Evolutionary conservation across 805 yeast species (phyloP), one percentile per base, ranked within the genome.

Genomic region (Lipomyces chichibuensis): DNA sequence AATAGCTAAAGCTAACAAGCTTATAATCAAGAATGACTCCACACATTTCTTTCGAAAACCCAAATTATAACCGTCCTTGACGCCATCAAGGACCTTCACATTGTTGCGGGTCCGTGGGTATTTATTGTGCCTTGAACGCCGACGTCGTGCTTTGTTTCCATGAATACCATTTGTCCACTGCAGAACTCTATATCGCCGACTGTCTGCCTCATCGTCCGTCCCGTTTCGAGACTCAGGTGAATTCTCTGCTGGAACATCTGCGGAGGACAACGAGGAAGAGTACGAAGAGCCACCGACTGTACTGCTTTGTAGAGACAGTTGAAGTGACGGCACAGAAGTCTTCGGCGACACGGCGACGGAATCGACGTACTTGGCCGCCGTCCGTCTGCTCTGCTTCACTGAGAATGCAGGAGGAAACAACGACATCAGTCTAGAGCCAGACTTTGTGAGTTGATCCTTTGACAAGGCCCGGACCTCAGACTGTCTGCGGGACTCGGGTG

Each of bases 51-150:
- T 68, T 25, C 69, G 54, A 37, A 71, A 60, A 2, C 74, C 68
- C 35, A 67, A 69, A 32, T 71, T 65, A 37, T 64, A 65, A 9
- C 75, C 74, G 39, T 72, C 73, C 39, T 72, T 64, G 27, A 72
- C 37, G 5, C 71, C 71, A 29, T 69, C 71, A 11, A 66, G 59
- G 14, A 69, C 59, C 33, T 57, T 63, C 23, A 64, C n/a, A 13
- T 55, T 37, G 23, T 23, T 60, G 43, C 49, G 37, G 17, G 43
- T 25, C 17, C 55, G 8, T 17, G 14, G 9, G 29, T 37, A 39
- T 9, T 20, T 13, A 17, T 29, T 20, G 8, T 13, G 37, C 17
- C 20, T 56, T 3, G 49, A 17, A 29, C 57, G 57, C 20, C 57
- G 59, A 54, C 49, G 23, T 8, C 49, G 57, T 27, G 32, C 17